These are phyloP conservation scores for Graphium sp. DNA, from an alignment of 2,329 filamentous ascomycete genomes.

Conservation along the genomic window DNA sequence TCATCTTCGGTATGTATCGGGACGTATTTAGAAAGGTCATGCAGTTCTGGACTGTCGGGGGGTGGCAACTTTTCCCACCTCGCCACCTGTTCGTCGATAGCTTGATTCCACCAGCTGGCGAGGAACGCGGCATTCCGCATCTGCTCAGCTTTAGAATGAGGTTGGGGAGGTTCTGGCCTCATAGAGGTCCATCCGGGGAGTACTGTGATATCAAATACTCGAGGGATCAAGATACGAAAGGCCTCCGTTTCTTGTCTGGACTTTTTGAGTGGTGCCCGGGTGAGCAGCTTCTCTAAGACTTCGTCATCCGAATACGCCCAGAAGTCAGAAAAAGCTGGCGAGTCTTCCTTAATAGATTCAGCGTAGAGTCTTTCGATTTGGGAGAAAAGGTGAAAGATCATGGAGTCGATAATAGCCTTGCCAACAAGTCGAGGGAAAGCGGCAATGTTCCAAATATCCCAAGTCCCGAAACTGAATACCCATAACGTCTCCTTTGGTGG, in stretches of 20 bases:
- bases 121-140: conserved; percentile 35
- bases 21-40: conserved; percentile 1
- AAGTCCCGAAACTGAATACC: conserved; percentile 34
- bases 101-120: conserved; percentile 30
- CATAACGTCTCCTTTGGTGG: conserved; percentile 30
- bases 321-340: conserved; percentile 27
- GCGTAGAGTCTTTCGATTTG: conserved; percentile 29
- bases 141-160: conserved; percentile 31
- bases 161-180: conserved; percentile 22
- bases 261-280: conserved; percentile 10
- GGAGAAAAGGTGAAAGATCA: conserved; percentile 21
- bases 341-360: conserved; percentile 20
- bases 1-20: conserved; percentile 5
- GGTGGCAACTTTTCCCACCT: conserved; percentile 22
- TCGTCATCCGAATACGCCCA: conserved; percentile 14
- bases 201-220: conserved; percentile 34
- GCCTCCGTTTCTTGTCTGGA: conserved; percentile 13
- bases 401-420: conserved; percentile 16
- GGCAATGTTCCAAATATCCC: conserved; percentile 36
- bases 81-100: conserved; percentile 19
- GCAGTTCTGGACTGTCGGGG: conserved; percentile 7
- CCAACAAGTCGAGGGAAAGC: conserved; percentile 23
- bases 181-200: conserved; percentile 31
- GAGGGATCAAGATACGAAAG: conserved; percentile 34
- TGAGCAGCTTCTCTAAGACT: conserved; percentile 11